Base-by-base conservation (phyloP, 257 asterid species). In the Parsonsia alboflavescens region DNA sequence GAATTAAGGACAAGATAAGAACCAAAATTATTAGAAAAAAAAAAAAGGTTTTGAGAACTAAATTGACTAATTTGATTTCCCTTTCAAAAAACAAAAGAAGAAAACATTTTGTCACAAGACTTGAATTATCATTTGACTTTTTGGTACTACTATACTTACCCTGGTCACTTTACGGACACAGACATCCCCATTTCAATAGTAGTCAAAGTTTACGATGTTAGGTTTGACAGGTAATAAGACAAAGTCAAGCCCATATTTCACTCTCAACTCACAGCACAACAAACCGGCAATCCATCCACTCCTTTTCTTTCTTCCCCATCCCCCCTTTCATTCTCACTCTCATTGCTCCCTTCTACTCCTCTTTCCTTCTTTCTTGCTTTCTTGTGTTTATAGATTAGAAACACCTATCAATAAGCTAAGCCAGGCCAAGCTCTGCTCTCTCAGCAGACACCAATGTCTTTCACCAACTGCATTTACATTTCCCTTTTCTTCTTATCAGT, bases 381-480 rank as follows among this genome's bases (percentile, higher is more conserved):
- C 3, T n/a, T 16, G 19, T 52, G 22, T 44, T 9, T 68, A 58
- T 5, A 21, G n/a, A 17, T 5, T 52, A 17, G 53, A 68, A 17
- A 57, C 56, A 26, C 70, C 41, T 24, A 11, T 68, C 50, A 28
- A 39, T 41, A 50, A 26, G 10, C 15, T 64, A n/a, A 72, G 52
- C 70, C 28, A 70, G 21, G 22, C 73, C 46, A 61, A 76, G 44
- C 74, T 58, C 69, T 63, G 70, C 36, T 30, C 56, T 0, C 56
- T 52, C 24, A 5, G 4, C 48, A 16, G 48, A 36, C 62, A 76
- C 68, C 48, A 73, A 72, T 71, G 77, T 39, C 70, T 63, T 81
- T 82, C 88, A 83, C 88, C 71, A 62, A 76, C 73, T 70, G 75
- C 83, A 77, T 75, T 64, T 46, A n/a, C 82, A 62, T 80, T 4